Percentiles rank a stretch among this genome's conserved stretches.
phyloP scores from a whole-genome alignment of 345 rosid genomes.

The Ricinus communis region DNA sequence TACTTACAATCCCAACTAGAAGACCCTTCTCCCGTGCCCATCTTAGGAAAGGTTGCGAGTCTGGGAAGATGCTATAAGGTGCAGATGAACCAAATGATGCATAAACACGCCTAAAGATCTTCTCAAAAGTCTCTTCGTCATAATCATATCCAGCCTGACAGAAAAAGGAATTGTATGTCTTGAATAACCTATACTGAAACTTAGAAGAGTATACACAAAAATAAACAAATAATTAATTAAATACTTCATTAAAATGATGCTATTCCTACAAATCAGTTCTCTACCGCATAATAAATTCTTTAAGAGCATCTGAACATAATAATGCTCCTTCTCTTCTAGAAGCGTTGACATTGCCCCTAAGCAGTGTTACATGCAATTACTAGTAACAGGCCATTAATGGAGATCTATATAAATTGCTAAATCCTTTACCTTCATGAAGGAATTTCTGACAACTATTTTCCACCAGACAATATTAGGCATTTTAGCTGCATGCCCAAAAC shows the following conservation, averaged over 20 bases:
- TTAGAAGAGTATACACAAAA: background rate
- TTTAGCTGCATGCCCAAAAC: conserved; percentile 80
- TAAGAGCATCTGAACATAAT: background rate
- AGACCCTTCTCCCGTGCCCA: conserved; percentile 76
- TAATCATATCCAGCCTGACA: conserved; percentile 91
- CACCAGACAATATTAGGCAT: conserved; percentile 94
- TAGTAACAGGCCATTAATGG: background rate
- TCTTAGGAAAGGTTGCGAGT: conserved; percentile 79
- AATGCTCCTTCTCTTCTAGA: background rate
- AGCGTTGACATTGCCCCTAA: background rate
- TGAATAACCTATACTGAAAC: background rate
- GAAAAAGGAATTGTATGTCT: background rate
- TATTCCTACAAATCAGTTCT: background rate
- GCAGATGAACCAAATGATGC: conserved; percentile 95
- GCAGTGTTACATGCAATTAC: background rate
- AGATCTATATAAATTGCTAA: background rate
- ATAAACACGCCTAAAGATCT: conserved; percentile 77
- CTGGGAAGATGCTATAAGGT: conserved; percentile 74
- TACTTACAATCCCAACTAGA: conserved; percentile 74
- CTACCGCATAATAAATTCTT: background rate
- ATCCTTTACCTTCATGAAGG: conserved; percentile 60
- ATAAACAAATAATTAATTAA: background rate
- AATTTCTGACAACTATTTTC: conserved; percentile 84
- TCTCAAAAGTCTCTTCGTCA: conserved; percentile 90
- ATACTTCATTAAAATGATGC: background rate